These are phyloP conservation scores for Penicillium sp. DNA, from an alignment of 2,329 filamentous ascomycete genomes.

Conservation along the genomic window DNA sequence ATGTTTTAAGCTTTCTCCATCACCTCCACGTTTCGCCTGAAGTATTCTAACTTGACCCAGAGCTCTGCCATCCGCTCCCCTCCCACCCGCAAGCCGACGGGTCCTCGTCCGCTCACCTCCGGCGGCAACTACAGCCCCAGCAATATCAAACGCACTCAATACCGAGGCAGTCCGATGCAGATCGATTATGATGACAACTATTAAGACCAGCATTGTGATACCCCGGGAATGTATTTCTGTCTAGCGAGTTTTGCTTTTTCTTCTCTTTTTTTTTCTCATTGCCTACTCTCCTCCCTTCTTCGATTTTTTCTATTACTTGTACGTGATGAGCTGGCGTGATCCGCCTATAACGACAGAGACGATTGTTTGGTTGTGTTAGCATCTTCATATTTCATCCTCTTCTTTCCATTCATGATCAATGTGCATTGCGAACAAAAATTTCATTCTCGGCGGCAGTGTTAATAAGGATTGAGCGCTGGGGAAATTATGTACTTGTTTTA, in stretches of 20 bases:
- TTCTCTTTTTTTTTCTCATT: not conserved
- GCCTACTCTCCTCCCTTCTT: not conserved
- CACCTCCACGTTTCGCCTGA: not conserved
- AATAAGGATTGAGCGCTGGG: not conserved
- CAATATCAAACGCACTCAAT: slow-evolving; percentile 41
- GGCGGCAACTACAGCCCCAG: slow-evolving; percentile 40
- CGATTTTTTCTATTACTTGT: slow-evolving; percentile 4
- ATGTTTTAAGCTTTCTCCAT: slow-evolving; percentile 16
- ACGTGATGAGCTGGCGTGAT: slow-evolving; percentile 1
- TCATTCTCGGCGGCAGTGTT: not conserved
- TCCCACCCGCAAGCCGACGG: slow-evolving; percentile 51
- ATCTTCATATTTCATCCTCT: not conserved
- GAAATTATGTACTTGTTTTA: not conserved
- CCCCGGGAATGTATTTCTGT: slow-evolving; percentile 24
- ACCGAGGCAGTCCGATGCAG: slow-evolving; percentile 46
- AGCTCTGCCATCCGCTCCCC: slow-evolving; percentile 38
- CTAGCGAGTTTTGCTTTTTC: slow-evolving; percentile 17
- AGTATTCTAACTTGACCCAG: slow-evolving; percentile 21
- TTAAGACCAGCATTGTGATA: slow-evolving; percentile 30
- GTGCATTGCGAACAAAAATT: not conserved
- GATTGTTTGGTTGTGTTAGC: slow-evolving; percentile 4
- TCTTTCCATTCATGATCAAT: slow-evolving; percentile 9
- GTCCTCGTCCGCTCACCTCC: slow-evolving; percentile 51
- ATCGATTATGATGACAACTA: slow-evolving; percentile 45
- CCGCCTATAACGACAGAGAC: slow-evolving; percentile 5